Percentiles rank a stretch among this genome's conserved stretches.
Evolutionary conservation across 2,329 filamentous ascomycete species (phyloP).

Genomic region (Xylariaceae sp.): DNA sequence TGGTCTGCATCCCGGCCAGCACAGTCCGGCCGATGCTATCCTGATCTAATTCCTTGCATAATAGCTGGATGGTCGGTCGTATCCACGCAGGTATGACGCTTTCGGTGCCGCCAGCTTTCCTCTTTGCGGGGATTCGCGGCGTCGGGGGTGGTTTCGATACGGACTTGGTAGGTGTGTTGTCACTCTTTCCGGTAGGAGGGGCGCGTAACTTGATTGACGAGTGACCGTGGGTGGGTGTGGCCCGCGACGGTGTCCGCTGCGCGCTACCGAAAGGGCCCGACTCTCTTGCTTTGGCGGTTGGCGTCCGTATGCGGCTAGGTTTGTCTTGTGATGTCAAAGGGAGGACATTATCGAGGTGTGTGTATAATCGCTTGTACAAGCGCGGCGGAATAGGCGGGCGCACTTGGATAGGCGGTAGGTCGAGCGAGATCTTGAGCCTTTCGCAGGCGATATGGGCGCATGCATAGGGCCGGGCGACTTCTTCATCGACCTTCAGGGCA

Average conservation of each 20-base stretch:
- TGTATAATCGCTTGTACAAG: conserved; percentile 79
- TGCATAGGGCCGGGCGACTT: conserved; percentile 77
- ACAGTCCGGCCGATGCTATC: conserved; percentile 66
- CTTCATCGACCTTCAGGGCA: conserved; percentile 77
- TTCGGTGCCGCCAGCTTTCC: conserved; percentile 28
- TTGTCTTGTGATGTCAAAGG: conserved; percentile 34
- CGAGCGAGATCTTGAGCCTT: conserved; percentile 68
- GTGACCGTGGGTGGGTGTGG: conserved; percentile 46
- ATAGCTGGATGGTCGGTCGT: conserved; percentile 60
- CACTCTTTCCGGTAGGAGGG: conserved; percentile 38
- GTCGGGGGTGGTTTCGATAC: conserved; percentile 30
- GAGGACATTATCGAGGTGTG: conserved; percentile 72
- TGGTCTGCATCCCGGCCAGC: conserved; percentile 65
- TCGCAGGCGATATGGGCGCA: conserved; percentile 90
- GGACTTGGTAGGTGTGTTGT: conserved; percentile 43
- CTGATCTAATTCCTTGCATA: conserved; percentile 60
- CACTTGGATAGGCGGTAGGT: conserved; percentile 71
- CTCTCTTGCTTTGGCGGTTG: conserved; percentile 36
- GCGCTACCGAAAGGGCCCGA: conserved; percentile 33
- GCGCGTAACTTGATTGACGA: conserved; percentile 43
- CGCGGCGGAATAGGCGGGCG: conserved; percentile 73
- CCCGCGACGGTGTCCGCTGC: conserved; percentile 38
- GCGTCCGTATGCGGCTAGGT: conserved; percentile 30
- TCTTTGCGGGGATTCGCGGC: conserved; percentile 27
- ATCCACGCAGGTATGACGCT: conserved; percentile 59